Evolutionary conservation across 2,329 filamentous ascomycete species (phyloP).

Genomic region (Verticillium albo-atrum): DNA sequence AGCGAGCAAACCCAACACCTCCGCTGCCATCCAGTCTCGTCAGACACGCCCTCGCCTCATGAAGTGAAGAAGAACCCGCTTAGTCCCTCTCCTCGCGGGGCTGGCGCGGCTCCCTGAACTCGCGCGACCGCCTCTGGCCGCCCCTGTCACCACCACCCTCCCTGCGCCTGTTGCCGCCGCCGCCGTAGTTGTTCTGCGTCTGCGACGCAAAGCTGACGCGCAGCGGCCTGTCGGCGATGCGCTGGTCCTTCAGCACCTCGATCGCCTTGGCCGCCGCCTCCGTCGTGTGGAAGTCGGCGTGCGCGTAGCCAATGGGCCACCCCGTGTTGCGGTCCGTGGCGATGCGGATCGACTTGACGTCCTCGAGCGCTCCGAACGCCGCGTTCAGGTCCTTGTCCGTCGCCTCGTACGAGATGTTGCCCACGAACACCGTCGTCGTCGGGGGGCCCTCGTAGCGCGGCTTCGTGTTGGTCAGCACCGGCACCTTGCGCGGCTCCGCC

Average conservation of each 20-base stretch:
- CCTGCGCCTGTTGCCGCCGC: neutral
- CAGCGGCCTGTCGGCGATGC: constrained; percentile 62
- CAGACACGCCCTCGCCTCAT: neutral
- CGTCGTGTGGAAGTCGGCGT: constrained; percentile 71
- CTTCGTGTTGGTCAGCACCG: neutral
- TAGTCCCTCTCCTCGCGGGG: neutral
- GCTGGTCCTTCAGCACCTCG: constrained; percentile 49
- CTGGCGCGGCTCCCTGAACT: neutral
- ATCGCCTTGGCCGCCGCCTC: constrained; percentile 59
- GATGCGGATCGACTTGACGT: constrained; percentile 72
- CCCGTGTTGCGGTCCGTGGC: constrained; percentile 79
- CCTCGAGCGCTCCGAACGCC: constrained; percentile 66
- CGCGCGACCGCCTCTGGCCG: neutral
- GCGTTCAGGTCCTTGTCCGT: constrained; percentile 78
- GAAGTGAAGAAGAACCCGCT: no score
- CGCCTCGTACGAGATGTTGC: constrained; percentile 83
- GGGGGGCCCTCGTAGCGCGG: neutral
- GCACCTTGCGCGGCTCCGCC: neutral
- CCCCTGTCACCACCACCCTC: no score
- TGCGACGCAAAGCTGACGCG: constrained; percentile 53
- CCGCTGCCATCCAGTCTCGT: neutral
- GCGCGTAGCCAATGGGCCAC: constrained; percentile 77
- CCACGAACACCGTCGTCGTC: constrained; percentile 64
- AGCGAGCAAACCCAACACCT: neutral
- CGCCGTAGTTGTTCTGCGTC: neutral